These are phyloP conservation scores for Cercophora samala DNA, from an alignment of 495 filamentous ascomycete genomes.

Conservation along the genomic window DNA sequence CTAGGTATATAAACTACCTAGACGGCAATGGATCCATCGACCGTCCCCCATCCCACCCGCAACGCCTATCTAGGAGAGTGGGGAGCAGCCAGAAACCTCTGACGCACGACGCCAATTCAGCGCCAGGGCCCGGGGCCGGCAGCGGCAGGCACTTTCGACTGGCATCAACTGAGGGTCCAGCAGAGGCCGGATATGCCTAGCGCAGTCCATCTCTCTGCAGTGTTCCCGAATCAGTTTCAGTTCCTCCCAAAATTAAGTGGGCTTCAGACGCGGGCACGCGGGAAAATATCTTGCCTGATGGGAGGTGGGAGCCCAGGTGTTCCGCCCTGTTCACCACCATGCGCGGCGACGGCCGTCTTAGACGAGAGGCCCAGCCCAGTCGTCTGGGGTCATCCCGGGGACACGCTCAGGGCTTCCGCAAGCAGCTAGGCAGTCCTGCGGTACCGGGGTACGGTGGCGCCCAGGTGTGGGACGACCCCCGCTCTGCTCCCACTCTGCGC, in stretches of 20 bases:
- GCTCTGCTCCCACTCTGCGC: constrained; percentile 9
- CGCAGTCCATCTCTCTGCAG: background rate
- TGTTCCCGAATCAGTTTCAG: constrained; percentile 7
- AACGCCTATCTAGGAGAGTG: constrained; percentile 5
- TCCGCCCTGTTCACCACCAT: background rate
- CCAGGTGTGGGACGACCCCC: constrained; percentile 17
- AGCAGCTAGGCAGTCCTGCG: constrained; percentile 13
- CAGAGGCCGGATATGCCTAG: constrained; percentile 12
- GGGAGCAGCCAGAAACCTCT: background rate
- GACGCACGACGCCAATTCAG: constrained; percentile 2
- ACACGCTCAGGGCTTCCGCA: constrained; percentile 9
- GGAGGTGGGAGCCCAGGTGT: background rate
- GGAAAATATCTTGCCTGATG: constrained; percentile 5
- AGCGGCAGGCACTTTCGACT: constrained; percentile 8
- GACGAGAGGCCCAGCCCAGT: background rate
- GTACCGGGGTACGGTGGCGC: constrained; percentile 15
- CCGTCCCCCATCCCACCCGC: background rate
- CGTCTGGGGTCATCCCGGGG: constrained; percentile 9
- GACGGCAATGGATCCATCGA: background rate
- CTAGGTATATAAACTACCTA: constrained; percentile 12
- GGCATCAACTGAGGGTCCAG: background rate
- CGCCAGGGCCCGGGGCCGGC: constrained; percentile 6
- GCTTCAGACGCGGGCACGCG: constrained; percentile 7
- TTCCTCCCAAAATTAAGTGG: background rate
- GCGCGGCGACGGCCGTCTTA: constrained; percentile 4